phyloP scores from a whole-genome alignment of 805 yeast species.

The Candida berthetii region DNA sequence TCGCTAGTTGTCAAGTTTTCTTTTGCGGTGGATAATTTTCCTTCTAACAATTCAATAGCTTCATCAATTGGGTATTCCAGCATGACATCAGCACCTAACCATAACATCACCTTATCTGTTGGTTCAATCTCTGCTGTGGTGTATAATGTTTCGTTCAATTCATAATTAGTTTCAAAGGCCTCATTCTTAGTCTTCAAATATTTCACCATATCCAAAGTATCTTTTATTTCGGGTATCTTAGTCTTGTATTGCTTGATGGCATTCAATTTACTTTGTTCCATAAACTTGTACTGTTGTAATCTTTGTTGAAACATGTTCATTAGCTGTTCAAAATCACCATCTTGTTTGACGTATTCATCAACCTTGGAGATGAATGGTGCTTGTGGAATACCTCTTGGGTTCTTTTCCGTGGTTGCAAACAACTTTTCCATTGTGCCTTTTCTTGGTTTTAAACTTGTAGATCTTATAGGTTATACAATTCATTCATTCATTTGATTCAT shows the following conservation, averaged over 20 bases:
- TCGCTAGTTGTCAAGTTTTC: conserved; percentile 55
- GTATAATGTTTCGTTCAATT: conserved; percentile 87
- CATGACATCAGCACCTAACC: conserved; percentile 99
- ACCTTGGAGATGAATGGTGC: conserved; percentile 91
- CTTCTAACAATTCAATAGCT: conserved; percentile 64
- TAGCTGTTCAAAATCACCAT: conserved; percentile 64
- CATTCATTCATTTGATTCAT: too few species aligned
- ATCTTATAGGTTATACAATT: too few species aligned
- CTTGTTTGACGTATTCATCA: conserved; percentile 61
- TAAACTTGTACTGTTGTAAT: conserved; percentile 81
- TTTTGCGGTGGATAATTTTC: conserved; percentile 58
- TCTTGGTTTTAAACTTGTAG: too few species aligned
- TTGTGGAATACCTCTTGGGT: conserved; percentile 94
- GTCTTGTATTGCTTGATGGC: conserved; percentile 40
- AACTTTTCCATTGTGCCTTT: not conserved
- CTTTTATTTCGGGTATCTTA: conserved; percentile 89
- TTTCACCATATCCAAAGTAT: conserved; percentile 70
- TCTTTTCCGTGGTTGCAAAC: conserved; percentile 22
- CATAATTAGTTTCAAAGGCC: conserved; percentile 71
- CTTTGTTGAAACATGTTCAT: conserved; percentile 80
- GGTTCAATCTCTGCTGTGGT: conserved; percentile 73
- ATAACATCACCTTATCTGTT: conserved; percentile 65
- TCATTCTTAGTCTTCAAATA: conserved; percentile 46
- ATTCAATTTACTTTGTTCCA: conserved; percentile 45
- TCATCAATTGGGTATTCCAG: conserved; percentile 88